A percentile compares a stretch with the other conserved stretches of the same genome.
phyloP scores from a whole-genome alignment of 176 grass and related monocot species.

The Aegilops bicornis region DNA sequence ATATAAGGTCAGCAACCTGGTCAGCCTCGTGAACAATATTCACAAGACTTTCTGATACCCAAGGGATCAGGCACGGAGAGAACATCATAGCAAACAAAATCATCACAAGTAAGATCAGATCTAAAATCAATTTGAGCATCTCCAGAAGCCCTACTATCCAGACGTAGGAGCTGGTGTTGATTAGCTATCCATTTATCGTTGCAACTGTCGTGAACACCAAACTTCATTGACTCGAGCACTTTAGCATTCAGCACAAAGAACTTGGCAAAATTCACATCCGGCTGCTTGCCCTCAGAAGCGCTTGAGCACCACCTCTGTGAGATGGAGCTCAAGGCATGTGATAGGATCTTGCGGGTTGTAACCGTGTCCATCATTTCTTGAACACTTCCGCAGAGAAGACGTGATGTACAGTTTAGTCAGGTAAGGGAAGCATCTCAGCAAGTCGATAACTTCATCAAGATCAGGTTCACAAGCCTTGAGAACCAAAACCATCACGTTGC shows the following conservation, averaged over 20 bases:
- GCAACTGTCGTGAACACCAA: background rate
- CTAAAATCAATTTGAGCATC: background rate
- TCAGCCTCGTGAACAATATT: background rate
- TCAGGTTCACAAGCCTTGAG: background rate
- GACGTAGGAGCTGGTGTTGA: background rate
- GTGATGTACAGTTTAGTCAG: background rate
- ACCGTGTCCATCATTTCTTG: background rate
- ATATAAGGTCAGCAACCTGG: background rate
- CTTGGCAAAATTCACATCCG: constrained; percentile 12
- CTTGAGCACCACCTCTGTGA: background rate
- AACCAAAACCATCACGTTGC: background rate
- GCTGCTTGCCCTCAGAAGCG: background rate
- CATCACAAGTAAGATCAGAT: background rate
- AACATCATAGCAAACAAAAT: background rate
- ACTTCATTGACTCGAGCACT: background rate
- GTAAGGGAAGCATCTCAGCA: background rate
- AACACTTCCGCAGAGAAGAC: background rate
- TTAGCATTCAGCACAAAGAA: constrained; percentile 23
- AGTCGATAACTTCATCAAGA: background rate
- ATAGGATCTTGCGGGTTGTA: background rate
- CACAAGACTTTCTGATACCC: background rate
- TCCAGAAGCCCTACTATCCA: constrained; percentile 6
- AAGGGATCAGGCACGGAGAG: background rate
- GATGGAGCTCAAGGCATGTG: background rate
- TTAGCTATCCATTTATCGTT: background rate